Evolutionary conservation across 2,329 filamentous ascomycete species (phyloP), one percentile per base, ranked within the genome.

Genomic region (Neophaeococcomyces mojaviensis): DNA sequence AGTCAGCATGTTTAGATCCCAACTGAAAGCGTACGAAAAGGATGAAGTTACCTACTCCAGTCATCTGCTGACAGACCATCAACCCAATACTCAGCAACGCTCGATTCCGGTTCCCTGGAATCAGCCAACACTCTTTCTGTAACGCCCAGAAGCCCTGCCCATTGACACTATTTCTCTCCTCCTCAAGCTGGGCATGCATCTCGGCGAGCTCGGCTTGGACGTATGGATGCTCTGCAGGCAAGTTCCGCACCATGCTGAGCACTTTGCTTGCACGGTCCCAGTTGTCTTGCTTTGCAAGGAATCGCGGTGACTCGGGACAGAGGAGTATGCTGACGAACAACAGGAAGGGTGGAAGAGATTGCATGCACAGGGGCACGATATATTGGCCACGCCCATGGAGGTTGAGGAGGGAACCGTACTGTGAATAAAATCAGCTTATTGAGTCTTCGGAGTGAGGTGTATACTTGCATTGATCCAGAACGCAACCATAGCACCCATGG

Each of bases 241-340:
- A 67, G 46, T 75, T 68, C 32, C 81, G 75, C 33, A 86, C 69
- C 31, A 63, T 68, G 16, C 74, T 69, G 5, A 87, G 70, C 15
- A 79, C 73, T 0, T 49, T 49, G 2, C 72, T 74, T 1, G 82
- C 78, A 33, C 81, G 68, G 49, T 86, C 81, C 80, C 80, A 84
- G 52, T 80, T 73, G 55, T 84, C 81, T 55, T 78, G 72, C 54
- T 79, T 77, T 19, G 81, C 82, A 19, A 82, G 73, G 76, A 78
- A 86, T 53, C 82, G 74, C 12, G 82, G 81, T 5, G 78, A 81
- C 56, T 84, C 81, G 56, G 77, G 74, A 58, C 79, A 82, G 41
- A 81, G 61, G 1, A 76, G 58, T 72, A 86, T 83, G 53, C 78
- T 77, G 13, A 68, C 26, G 24, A 82, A 67, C 12, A 86, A 69